Base-by-base conservation (phyloP, 192 early-diverging fungal species). In the Umbelopsis ramanniana region DNA sequence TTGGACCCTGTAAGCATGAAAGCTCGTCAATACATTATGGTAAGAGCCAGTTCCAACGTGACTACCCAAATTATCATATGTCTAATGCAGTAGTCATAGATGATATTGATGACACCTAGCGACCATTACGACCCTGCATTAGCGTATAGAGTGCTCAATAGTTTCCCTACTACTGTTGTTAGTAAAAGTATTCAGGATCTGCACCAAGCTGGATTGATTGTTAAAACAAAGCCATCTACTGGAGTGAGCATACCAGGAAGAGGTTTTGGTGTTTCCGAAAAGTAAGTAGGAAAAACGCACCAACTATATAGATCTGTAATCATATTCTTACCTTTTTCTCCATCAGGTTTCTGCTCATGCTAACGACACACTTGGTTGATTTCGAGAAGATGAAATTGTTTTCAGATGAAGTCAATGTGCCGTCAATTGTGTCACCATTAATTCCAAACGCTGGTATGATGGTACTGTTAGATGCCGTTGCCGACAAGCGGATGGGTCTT, bases 101-200 rank as follows among this genome's bases (percentile, higher is more conserved):
- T 63, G 57, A 63, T 63, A 12, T 63, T 63, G 33, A 63, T 63
- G 57, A 37, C 57, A 14, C 57, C 57, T n/a, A 63, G 17, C 14
- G 29, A 63, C 15, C 15, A 29, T 5, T 63, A 63, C 14, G 33
- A 63, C 2, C 29, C 57, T 3, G 2, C 26, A 19, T 12, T 37
- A 19, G 57, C 57, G 2, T 63, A 63, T 37, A 29, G 17, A 19
- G 33, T 33, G 2, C 29, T 63, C 15, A 35, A 26, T 7, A 63
- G 19, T 6, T 63, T 63, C 26, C 29, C 57, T 29, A 37, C 57
- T 17, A 24, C 15, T 19, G 33, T 35, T 63, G 57, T 37, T 6
- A 37, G 33, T 37, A 17, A 37, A 37, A 35, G 29, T 19, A 29
- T 63, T 17, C 29, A 63, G 6, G 24, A 63, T 19, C 33, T 63